Evolutionary conservation across 441 rosid species (phyloP), one percentile per base, ranked within the genome.

Genomic region (Isatis lusitanica): DNA sequence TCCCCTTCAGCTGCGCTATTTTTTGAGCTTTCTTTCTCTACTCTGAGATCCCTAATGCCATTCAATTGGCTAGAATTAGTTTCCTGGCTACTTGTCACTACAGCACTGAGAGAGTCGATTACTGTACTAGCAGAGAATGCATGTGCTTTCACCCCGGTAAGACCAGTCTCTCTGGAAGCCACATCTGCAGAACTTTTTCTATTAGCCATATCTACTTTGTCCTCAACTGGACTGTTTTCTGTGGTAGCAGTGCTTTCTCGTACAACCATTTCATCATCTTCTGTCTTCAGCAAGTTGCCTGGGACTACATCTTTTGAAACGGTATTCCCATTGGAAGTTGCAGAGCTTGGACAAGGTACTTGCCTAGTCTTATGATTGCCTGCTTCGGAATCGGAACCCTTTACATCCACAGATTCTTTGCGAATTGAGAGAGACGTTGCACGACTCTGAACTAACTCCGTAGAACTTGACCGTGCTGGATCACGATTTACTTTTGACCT

Each of bases 401-500:
- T 89, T 39, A 63, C 70, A 78, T 86, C 90, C 80, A 85, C 83
- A 70, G 83, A 74, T 21, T 74, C 86, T 26, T 80, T 85, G 56
- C 74, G 86, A 68, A 74, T 63, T 38, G 84, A 81, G 44, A 85
- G 62, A 68, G 86, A 77, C 26, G 87, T 79, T 55, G 88, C 89
- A 68, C 88, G 86, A 78, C 79, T 79, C 65, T 86, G 92, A 79
- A 63, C 77, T 61, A 84, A 76, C 69, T 90, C 97, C 30, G 83
- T 79, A 66, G 97, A 86, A 82, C 86, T 86, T 59, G 91, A 87
- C 67, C 92, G 88, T 53, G 87, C 85, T 60, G 81, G 84, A 75
- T 92, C 98, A 63, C 97, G 93, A 68, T 85, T 92, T 47, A 83
- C 79, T 79, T 85, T 85, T 47, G 98, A 86, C 86, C 98, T 84